Conservation (phyloP, 129 eudicot species). For the Solidago caesia region DNA sequence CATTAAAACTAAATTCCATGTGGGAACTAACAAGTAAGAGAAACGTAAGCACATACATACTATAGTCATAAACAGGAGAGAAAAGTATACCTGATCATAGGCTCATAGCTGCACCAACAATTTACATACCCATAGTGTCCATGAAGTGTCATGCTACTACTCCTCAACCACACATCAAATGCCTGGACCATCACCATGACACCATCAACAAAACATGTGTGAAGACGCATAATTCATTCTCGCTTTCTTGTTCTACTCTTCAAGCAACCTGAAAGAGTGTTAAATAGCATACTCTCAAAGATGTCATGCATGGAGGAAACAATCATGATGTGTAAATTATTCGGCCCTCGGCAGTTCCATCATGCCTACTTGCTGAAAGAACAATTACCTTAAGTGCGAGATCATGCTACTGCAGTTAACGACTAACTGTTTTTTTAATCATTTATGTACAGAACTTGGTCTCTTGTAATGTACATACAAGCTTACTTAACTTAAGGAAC, state of each 20-base stretch:
- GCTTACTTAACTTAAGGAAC: too few relatives aligned
- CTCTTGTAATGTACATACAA: too few relatives aligned
- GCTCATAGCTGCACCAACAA: conserved; percentile 53
- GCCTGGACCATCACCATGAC: conserved; percentile 41
- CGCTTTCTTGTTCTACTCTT: not conserved
- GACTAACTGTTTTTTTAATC: not conserved
- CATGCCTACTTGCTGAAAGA: not conserved
- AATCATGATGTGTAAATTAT: not conserved
- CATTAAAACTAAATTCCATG: not conserved
- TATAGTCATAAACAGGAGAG: not conserved
- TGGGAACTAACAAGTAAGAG: not conserved
- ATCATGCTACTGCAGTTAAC: not conserved
- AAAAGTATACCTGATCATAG: conserved; percentile 49
- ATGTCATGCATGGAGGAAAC: conserved; percentile 57
- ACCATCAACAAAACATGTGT: too few relatives aligned
- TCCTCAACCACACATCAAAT: conserved; percentile 86
- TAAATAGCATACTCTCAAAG: conserved; percentile 40
- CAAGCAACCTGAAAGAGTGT: not conserved
- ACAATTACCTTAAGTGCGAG: not conserved
- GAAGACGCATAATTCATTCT: conserved; percentile 8
- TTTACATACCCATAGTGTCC: conserved; percentile 85
- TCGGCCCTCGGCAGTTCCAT: not conserved
- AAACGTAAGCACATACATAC: not conserved
- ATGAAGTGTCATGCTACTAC: conserved; percentile 57
- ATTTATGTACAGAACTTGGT: too few relatives aligned